Base-by-base conservation (phyloP, 257 asterid species). In the Perilla frutescens region DNA sequence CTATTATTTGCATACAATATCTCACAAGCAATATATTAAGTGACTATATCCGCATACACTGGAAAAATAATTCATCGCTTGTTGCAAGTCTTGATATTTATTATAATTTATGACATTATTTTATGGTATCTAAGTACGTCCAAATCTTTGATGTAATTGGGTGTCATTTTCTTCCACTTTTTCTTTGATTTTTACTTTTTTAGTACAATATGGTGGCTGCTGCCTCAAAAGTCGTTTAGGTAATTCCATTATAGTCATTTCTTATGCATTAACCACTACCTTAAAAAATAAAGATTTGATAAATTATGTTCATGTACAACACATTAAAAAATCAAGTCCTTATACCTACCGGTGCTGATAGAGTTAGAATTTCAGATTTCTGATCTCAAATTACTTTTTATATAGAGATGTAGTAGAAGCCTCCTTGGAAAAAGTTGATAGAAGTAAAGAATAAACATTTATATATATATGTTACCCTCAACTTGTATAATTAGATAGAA, bases 131-230 rank as follows among this genome's bases (percentile, higher is more conserved):
- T 31, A 45, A 15, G 36, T 41, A 12, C 47, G 11, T 7, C 7
- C 58, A 57, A 12, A 37, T 14, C 70, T 44, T 76, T 68, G 76
- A 76, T 32, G 76, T n/a, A 70, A 10, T 63, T 66, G 81, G 70
- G 64, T 65, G 77, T 65, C 74, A 65, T 66, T 71, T 71, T 50
- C 70, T 9, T 26, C 4, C 29, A 36, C 77, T 62, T 63, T 77
- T 71, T 71, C 5, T 15, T 36, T 57, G 32, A 36, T 29, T 45
- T 68, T 48, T 26, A 41, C 15, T 43, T 29, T 45, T 68, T 48
- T 26, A 41, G 37, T 43, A 41, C 31, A 10, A 51, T 50, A 36
- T 39, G 59, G 49, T 36, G 66, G 66, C 59, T 55, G 72, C 60
- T 63, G 50, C 14, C 59, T 26, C 29, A 13, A 61, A 63, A 74